Evolutionary conservation across 2,329 filamentous ascomycete genomes (phyloP).

Genomic region (Bertia moriformis): DNA sequence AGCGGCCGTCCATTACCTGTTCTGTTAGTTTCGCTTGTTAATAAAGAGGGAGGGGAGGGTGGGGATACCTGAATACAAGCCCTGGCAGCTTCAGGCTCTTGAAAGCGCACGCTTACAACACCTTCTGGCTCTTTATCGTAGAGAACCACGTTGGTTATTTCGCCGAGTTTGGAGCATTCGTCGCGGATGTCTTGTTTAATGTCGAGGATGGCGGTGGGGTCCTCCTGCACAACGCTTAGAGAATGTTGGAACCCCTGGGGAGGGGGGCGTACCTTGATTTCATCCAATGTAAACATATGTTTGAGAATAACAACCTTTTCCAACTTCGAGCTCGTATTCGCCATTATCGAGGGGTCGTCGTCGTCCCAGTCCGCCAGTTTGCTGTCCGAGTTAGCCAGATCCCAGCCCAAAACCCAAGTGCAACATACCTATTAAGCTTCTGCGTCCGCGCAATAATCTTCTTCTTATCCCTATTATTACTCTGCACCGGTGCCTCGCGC

Average conservation of each 20-base stretch:
- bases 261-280: slow-evolving; percentile 24
- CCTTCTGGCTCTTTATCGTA: slow-evolving; percentile 49
- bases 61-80: slow-evolving; percentile 25
- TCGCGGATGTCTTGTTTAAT: slow-evolving; percentile 52
- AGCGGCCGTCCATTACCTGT: slow-evolving; percentile 34
- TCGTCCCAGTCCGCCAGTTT: slow-evolving; percentile 56
- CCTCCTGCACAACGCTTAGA: slow-evolving; percentile 20
- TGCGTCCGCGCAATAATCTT: slow-evolving; percentile 47
- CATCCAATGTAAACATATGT: slow-evolving; percentile 47
- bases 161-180: slow-evolving; percentile 42
- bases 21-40: background rate
- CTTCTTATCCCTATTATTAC: slow-evolving; percentile 31
- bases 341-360: slow-evolving; percentile 32
- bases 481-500: slow-evolving; percentile 12
- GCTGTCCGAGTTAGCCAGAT: slow-evolving; percentile 16
- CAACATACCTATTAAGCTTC: slow-evolving; percentile 31
- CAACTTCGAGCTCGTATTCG: slow-evolving; percentile 19
- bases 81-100: slow-evolving; percentile 32
- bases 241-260: background rate
- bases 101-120: slow-evolving; percentile 46
- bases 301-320: slow-evolving; percentile 51
- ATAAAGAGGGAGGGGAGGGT: background rate
- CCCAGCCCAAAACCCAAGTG: background rate
- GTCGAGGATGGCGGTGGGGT: slow-evolving; percentile 39
- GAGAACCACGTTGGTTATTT: slow-evolving; percentile 48